Evolutionary conservation across 192 early-diverging fungal species (phyloP), one percentile per base, ranked within the genome.

Genomic region (Nowakowskiella sp.): DNA sequence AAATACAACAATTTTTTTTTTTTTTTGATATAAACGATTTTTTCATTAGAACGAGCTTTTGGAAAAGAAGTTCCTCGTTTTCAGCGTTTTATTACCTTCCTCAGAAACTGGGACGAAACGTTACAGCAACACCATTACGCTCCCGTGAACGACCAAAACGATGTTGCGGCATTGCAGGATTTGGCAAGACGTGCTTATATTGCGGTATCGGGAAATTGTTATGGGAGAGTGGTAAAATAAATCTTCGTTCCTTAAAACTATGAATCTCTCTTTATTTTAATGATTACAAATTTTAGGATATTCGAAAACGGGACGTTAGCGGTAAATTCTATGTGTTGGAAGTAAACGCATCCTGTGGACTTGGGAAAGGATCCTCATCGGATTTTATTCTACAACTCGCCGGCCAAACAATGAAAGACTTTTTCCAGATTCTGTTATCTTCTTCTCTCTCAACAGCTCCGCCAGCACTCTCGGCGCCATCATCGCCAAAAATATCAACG

Each of bases 401-500:
- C 13, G 65, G 65, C 13, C 65, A 66, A 47, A 63, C 65, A 28
- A 66, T 56, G n/a, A 53, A 66, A 36, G 65, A 66, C 48, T 66
- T 66, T 31, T 66, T 66, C 61, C 52, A 64, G 48, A 66, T 66
- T 44, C 47, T 66, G 13, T 49, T 66, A 6, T 52, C 47, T 31
- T 34, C 33, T 9, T 58, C 61, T 5, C 53, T 66, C 7, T 24
- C 60, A 19, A 9, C 7, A 0, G 7, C 50, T 13, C 42, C 26
- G 3, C 42, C 44, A 13, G 28, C 58, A 6, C 26, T 29, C 9
- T 24, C 43, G 21, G 24, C 32, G 10, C 65, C 65, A 7, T 33
- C 47, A 3, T 13, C 31, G 19, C n/a, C n/a, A n/a, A n/a, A n/a
- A n/a, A n/a, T n/a, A n/a, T n/a, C n/a, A n/a, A n/a, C n/a, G n/a